Evolutionary conservation across 768 basidiomycete genomes (phyloP).

Genomic region (Neoboletus subvelutipes): DNA sequence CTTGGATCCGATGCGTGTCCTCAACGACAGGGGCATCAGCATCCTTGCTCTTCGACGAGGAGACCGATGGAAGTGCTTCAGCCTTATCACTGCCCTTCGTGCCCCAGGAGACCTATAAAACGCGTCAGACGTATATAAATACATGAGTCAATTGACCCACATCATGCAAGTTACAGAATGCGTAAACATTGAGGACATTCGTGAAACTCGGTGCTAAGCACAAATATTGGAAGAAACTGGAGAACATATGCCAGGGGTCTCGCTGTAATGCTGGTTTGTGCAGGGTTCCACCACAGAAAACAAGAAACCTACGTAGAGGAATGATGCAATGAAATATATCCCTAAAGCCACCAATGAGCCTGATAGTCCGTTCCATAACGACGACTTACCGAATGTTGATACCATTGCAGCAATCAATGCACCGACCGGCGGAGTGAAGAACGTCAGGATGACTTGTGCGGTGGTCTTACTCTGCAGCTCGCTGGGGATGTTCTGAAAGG

Average conservation of each 20-base stretch:
- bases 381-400: slow-evolving; percentile 73
- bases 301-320: slow-evolving; percentile 69
- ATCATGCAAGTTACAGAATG: slow-evolving; percentile 95
- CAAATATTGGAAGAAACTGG: slow-evolving; percentile 89
- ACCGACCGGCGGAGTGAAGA: slow-evolving; percentile 77
- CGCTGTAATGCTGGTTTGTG: slow-evolving; percentile 47
- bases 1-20: slow-evolving; percentile 77
- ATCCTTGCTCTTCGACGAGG: slow-evolving; percentile 78
- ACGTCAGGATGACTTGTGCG: slow-evolving; percentile 50
- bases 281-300: not conserved
- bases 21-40: slow-evolving; percentile 79
- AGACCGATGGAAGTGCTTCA: slow-evolving; percentile 85
- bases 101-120: slow-evolving; percentile 79
- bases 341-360: slow-evolving; percentile 36
- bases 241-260: slow-evolving; percentile 98
- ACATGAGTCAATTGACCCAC: slow-evolving; percentile 39
- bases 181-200: slow-evolving; percentile 94
- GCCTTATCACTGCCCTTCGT: slow-evolving; percentile 95
- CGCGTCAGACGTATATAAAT: not conserved
- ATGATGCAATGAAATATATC: slow-evolving; percentile 80
- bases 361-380: not conserved
- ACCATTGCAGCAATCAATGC: slow-evolving; percentile 83
- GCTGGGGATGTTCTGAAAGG: slow-evolving; percentile 49
- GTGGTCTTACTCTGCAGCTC: slow-evolving; percentile 49
- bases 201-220: slow-evolving; percentile 91